These are phyloP conservation scores for Areca catechu DNA, from an alignment of 176 grass and related monocot species.

Conservation along the genomic window DNA sequence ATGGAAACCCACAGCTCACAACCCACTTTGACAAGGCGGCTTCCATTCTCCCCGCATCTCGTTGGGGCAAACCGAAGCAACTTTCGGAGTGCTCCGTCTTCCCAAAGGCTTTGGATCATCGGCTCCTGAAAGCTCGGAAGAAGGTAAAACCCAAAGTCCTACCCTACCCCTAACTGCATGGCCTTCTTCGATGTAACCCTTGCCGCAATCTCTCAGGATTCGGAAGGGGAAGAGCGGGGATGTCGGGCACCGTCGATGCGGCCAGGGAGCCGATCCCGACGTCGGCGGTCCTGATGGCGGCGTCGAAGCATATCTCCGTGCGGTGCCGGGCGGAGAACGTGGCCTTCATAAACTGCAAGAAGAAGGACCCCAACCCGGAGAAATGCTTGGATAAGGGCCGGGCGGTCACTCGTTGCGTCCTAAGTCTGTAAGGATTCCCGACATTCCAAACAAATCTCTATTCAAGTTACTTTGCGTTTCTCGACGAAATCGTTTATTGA, in stretches of 20 bases:
- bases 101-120: no score
- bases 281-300: slow-evolving; percentile 73
- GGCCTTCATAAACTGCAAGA: slow-evolving; percentile 95
- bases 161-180: no score
- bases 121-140: no score
- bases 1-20: no score
- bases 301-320: slow-evolving; percentile 76
- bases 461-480: no score
- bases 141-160: no score
- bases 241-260: slow-evolving; percentile 52
- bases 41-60: no score
- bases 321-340: slow-evolving; percentile 74
- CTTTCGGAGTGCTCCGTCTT: no score
- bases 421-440: slow-evolving; percentile 52
- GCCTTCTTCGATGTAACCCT: not conserved
- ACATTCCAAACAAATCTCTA: not conserved
- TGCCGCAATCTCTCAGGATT: not conserved
- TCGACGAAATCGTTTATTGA: no score
- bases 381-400: slow-evolving; percentile 89
- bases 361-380: slow-evolving; percentile 83
- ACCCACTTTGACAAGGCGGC: no score
- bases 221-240: slow-evolving; percentile 25
- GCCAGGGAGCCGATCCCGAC: slow-evolving; percentile 78
- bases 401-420: slow-evolving; percentile 62
- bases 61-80: no score